Conservation (phyloP, 1,284 basidiomycete genomes). For the Rhodotorula mucilaginosa region DNA sequence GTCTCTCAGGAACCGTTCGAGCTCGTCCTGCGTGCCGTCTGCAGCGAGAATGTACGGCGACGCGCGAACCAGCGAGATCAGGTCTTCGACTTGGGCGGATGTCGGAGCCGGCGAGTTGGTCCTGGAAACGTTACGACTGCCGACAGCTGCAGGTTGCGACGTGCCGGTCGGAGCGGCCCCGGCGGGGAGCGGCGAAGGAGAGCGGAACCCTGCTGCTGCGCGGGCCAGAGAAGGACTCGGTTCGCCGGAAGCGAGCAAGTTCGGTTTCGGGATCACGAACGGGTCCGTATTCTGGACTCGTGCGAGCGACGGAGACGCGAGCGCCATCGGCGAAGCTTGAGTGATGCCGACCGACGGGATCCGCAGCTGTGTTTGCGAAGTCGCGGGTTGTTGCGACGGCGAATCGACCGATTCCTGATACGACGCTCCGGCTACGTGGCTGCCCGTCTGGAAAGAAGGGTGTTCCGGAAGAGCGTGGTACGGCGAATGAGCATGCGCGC, state of each 20-base stretch:
- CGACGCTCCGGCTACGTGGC: no score
- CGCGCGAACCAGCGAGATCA: conserved; percentile 25
- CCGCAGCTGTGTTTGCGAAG: neutral
- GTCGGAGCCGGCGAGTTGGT: conserved; percentile 17
- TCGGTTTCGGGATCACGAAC: neutral
- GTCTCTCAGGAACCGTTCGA: conserved; percentile 32
- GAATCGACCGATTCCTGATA: no score
- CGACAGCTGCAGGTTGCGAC: neutral
- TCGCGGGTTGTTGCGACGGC: neutral
- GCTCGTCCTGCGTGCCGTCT: conserved; percentile 35
- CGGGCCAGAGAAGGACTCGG: neutral
- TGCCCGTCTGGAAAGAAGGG: no score
- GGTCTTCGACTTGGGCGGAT: conserved; percentile 14
- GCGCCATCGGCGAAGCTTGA: neutral
- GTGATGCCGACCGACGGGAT: neutral
- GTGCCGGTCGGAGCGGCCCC: neutral
- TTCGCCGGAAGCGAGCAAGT: neutral
- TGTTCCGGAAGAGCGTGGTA: neutral
- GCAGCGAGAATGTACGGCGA: conserved; percentile 19
- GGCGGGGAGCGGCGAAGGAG: conserved; percentile 3
- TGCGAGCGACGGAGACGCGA: conserved; percentile 12
- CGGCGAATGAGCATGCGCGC: neutral
- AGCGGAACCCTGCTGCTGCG: neutral
- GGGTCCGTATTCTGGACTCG: conserved; percentile 13
- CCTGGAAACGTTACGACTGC: conserved; percentile 5